Conservation (phyloP, 2,329 filamentous ascomycete species). For the Lomentospora prolificans region DNA sequence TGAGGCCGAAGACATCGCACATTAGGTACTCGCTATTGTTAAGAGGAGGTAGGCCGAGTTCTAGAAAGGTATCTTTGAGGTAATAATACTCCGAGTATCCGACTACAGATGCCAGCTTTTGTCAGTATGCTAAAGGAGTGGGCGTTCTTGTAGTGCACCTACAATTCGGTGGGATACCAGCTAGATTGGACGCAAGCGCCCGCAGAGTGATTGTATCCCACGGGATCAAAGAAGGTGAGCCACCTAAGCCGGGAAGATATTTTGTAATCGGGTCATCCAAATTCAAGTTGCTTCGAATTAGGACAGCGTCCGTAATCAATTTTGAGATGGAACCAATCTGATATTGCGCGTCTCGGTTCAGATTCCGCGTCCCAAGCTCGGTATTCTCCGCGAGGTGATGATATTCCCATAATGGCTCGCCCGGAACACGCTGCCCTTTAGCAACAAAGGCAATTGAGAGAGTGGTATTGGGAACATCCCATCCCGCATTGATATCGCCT, state of each 20-base stretch:
- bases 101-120: too few species aligned
- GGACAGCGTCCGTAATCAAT: constrained; percentile 2
- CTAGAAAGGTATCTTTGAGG: not conserved
- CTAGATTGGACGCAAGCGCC: constrained; percentile 3
- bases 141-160: not conserved
- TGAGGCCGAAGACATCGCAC: constrained; percentile 8
- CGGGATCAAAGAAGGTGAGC: not conserved
- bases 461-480: constrained; percentile 5
- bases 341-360: constrained; percentile 6
- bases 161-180: constrained; percentile 7
- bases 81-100: constrained; percentile 3
- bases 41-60: not conserved
- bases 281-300: constrained; percentile 5
- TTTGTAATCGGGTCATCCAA: constrained; percentile 6
- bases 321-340: constrained; percentile 8
- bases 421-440: not conserved
- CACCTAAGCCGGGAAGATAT: not conserved
- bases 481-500: not conserved
- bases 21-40: not conserved
- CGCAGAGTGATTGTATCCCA: constrained; percentile 6
- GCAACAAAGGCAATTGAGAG: constrained; percentile 6
- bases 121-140: too few species aligned
- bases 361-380: not conserved
- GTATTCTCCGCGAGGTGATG: constrained; percentile 7
- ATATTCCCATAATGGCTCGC: constrained; percentile 7